Evolutionary conservation across 2,329 filamentous ascomycete genomes (phyloP), one percentile per base, ranked within the genome.

Genomic region (Pseudogymnoascus sp.): DNA sequence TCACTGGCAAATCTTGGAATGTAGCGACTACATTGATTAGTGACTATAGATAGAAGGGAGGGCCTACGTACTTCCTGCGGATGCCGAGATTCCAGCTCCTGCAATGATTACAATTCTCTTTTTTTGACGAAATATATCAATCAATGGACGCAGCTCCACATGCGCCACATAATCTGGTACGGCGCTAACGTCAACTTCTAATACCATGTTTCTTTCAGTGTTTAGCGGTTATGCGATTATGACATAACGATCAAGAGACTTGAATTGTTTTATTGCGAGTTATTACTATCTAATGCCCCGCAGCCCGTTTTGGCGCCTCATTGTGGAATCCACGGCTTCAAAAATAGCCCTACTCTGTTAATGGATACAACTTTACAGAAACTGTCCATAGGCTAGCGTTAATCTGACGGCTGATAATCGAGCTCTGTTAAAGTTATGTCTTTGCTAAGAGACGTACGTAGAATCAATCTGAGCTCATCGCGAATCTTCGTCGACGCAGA

Each of bases 41-140:
- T 35, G 61, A 39, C 33, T 64, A 17, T 38, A 31, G 62, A 4
- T 55, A 58, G 36, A 21, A 60, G 41, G 36, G 42, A 41, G 48
- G 38, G 68, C 66, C 66, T 65, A 79, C 82, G 69, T 79, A 70
- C 97, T 94, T 65, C 92, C 92, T 67, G 93, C 92, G 55, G 92
- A 92, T 59, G 96, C 92, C 44, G 92, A 97, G 70, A 97, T 97
- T 65, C 93, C 93, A 64, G 93, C 93, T 64, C 93, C 93, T 48
- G 92, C 92, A 72, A 97, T 89, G 61, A 97, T 90, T 31, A 97
- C 90, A 72, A 97, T 94, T 78, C 95, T 96, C 78, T 92, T 91
- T 79, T 92, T 92, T 72, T 90, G 91, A 70, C 88, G 87, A 62
- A 97, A 76, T 27, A 87, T 87, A 48, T 85, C 83, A 44, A 92